Percentiles rank a stretch among this genome's conserved stretches.
Conservation (phyloP, 176 grass and related monocot species). For the Oryza meridionalis region DNA sequence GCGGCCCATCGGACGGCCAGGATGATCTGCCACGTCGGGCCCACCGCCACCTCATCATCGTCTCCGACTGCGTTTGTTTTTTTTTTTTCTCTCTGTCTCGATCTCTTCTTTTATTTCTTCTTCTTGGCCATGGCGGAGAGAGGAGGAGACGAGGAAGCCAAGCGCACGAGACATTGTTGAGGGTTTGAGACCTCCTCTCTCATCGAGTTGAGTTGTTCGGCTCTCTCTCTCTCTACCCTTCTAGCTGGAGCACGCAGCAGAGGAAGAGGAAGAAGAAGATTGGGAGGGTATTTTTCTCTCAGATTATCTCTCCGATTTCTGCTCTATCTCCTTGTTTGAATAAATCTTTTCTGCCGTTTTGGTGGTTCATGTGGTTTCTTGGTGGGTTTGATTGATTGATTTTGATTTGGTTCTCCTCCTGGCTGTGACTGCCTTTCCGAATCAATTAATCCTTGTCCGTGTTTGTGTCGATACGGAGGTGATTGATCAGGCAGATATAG, state of each 20-base stretch:
- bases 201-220: neutral
- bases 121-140: neutral
- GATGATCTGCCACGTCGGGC: neutral
- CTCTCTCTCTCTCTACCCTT: neutral
- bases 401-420: no score
- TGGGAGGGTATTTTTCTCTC: neutral
- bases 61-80: neutral
- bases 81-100: neutral
- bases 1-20: conserved; percentile 38
- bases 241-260: neutral
- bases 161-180: neutral
- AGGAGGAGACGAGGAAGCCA: neutral
- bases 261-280: conserved; percentile 31
- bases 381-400: neutral
- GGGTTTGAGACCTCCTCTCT: neutral
- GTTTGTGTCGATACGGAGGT: neutral
- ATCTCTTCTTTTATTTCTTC: neutral
- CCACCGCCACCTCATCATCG: neutral
- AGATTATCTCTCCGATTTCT: neutral
- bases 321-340: neutral
- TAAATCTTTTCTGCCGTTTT: neutral
- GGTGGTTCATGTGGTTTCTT: neutral
- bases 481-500: neutral
- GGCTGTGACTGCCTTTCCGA: neutral
- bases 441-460: neutral